Evolutionary conservation across 352 stramenopile species (phyloP).

Genomic region (Phytophthora cryptogea): DNA sequence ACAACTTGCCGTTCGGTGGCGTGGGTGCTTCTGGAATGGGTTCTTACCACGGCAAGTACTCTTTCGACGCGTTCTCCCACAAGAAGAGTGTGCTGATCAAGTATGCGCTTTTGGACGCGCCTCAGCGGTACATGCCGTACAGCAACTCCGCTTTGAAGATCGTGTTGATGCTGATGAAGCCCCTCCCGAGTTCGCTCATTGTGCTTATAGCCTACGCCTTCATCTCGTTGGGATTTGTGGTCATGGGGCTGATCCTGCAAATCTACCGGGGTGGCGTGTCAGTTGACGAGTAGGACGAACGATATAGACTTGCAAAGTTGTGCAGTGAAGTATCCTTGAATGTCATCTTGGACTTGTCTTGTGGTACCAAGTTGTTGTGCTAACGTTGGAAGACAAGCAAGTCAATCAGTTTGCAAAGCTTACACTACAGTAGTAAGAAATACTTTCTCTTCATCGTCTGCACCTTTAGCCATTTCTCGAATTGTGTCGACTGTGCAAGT

Average conservation of each 20-base stretch:
- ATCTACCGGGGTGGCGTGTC: constrained; percentile 16
- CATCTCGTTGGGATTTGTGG: constrained; percentile 32
- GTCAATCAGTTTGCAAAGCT: too few species aligned
- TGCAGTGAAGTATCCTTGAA: not conserved
- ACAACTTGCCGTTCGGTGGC: constrained; percentile 81
- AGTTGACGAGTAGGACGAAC: constrained; percentile 18
- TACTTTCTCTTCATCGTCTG: too few species aligned
- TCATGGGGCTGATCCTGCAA: constrained; percentile 34
- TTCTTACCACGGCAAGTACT: constrained; percentile 80
- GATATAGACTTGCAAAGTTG: not conserved
- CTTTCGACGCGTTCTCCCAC: constrained; percentile 82
- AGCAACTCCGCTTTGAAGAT: constrained; percentile 30
- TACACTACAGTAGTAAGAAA: too few species aligned
- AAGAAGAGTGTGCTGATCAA: constrained; percentile 65
- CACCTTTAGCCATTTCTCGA: too few species aligned
- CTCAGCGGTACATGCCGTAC: constrained; percentile 73
- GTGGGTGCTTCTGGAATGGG: constrained; percentile 84
- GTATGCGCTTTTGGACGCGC: constrained; percentile 55
- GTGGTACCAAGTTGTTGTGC: not conserved
- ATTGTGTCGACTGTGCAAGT: too few species aligned
- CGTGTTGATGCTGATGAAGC: constrained; percentile 35
- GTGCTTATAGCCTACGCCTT: constrained; percentile 36
- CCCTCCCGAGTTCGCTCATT: constrained; percentile 40
- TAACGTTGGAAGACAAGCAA: too few species aligned
- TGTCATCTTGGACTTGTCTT: too few species aligned